Evolutionary conservation across 768 basidiomycete genomes (phyloP).

Genomic region (Rhodosporidiobolus odoratus): DNA sequence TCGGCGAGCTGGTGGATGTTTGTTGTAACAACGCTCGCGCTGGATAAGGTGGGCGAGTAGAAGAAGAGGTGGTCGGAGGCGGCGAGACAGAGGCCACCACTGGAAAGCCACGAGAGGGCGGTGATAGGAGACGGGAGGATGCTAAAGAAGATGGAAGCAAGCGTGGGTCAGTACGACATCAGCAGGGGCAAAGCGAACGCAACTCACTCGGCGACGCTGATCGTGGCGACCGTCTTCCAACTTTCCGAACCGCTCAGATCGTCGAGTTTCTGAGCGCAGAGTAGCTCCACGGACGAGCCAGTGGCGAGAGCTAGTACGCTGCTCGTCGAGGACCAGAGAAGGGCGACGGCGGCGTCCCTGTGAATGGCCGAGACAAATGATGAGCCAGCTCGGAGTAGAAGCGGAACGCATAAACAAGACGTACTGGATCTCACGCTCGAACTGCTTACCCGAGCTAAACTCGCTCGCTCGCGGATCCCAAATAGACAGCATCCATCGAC

Average conservation of each 20-base stretch:
- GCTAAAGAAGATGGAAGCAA: slow-evolving; percentile 46
- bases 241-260: not conserved
- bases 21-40: slow-evolving; percentile 47
- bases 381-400: no score
- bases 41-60: slow-evolving; percentile 48
- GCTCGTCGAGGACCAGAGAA: slow-evolving; percentile 25
- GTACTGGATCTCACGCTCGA: slow-evolving; percentile 49
- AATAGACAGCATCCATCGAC: slow-evolving; percentile 72
- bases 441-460: slow-evolving; percentile 84
- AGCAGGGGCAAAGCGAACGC: not conserved
- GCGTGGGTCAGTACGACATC: not conserved
- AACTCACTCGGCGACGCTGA: slow-evolving; percentile 7
- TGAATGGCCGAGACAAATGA: not conserved
- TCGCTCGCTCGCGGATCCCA: slow-evolving; percentile 96
- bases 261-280: slow-evolving; percentile 5
- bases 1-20: slow-evolving; percentile 79
- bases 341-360: slow-evolving; percentile 9
- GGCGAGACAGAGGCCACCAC: slow-evolving; percentile 60
- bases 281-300: not conserved
- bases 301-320: slow-evolving; percentile 18
- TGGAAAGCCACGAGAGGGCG: slow-evolving; percentile 66
- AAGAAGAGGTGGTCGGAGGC: slow-evolving; percentile 78
- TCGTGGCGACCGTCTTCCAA: slow-evolving; percentile 1
- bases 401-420: not conserved
- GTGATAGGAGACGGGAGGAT: slow-evolving; percentile 71